These are phyloP conservation scores for Cladosporium sp. DNA, from an alignment of 2,329 filamentous ascomycete genomes.

Conservation along the genomic window DNA sequence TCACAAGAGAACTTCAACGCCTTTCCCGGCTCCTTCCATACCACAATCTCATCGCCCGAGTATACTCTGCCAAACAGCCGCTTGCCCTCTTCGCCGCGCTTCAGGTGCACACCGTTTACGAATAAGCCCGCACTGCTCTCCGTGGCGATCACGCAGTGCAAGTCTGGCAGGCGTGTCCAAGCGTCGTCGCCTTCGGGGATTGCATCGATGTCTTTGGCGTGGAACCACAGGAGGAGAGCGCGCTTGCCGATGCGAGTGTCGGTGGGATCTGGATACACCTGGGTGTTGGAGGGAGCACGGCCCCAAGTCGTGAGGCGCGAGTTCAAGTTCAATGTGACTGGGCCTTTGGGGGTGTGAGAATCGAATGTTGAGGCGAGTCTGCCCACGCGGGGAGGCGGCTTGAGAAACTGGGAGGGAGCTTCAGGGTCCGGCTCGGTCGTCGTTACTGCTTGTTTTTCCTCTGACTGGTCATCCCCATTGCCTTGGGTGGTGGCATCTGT, in stretches of 20 bases:
- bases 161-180: conserved; percentile 48
- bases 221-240: conserved; percentile 73
- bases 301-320: conserved; percentile 73
- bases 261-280: conserved; percentile 55
- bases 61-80: conserved; percentile 63
- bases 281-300: conserved; percentile 62
- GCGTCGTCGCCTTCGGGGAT: conserved; percentile 47
- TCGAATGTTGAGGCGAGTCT: conserved; percentile 60
- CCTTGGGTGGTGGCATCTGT: neutral
- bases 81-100: conserved; percentile 48
- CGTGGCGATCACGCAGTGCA: conserved; percentile 70
- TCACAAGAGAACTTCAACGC: conserved; percentile 40
- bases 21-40: conserved; percentile 50
- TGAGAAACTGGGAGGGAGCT: conserved; percentile 26
- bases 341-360: conserved; percentile 47
- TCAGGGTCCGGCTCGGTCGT: no score
- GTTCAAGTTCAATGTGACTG: conserved; percentile 61
- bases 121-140: conserved; percentile 71
- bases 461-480: no score
- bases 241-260: conserved; percentile 76
- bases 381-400: conserved; percentile 50
- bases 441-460: no score
- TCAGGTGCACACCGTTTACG: conserved; percentile 68
- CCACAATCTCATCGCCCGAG: conserved; percentile 69
- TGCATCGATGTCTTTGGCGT: conserved; percentile 62